A percentile compares a stretch with the other conserved stretches of the same genome.
phyloP scores from a whole-genome alignment of 179 eudicot species.

The Amaranthus tricolor region DNA sequence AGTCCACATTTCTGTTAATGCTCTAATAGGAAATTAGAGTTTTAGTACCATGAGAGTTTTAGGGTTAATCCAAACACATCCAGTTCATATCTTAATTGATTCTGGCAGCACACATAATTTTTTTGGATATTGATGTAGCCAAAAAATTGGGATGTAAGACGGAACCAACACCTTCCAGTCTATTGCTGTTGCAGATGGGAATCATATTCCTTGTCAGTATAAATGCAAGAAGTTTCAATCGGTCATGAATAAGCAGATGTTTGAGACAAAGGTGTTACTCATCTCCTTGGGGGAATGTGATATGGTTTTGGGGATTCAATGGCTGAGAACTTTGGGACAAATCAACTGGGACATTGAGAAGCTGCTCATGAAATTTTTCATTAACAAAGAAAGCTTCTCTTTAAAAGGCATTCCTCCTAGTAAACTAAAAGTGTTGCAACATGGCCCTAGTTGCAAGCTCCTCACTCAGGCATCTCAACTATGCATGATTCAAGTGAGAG shows the following conservation, averaged over 20 bases:
- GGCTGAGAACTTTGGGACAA: neutral
- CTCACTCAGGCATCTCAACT: neutral
- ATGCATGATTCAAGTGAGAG: neutral
- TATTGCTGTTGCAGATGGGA: neutral
- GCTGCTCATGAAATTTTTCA: neutral
- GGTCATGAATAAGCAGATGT: neutral
- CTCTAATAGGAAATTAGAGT: neutral
- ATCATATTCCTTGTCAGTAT: neutral
- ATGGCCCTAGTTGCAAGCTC: neutral
- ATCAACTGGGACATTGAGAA: neutral
- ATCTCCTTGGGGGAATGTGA: neutral
- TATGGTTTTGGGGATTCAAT: neutral
- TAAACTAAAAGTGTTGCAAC: neutral
- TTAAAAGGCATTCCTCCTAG: neutral
- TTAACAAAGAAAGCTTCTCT: neutral
- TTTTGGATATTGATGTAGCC: neutral
- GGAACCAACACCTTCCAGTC: neutral
- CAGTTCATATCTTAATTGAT: neutral
- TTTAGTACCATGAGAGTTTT: neutral
- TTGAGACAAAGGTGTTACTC: neutral
- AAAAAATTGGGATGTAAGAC: neutral
- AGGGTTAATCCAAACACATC: neutral
- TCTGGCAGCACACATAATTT: constrained; percentile 6
- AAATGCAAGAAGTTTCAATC: neutral
- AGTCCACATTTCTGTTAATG: neutral